Evolutionary conservation across 2,329 filamentous ascomycete genomes (phyloP).

Genomic region (Phaeomoniella chlamydospora): DNA sequence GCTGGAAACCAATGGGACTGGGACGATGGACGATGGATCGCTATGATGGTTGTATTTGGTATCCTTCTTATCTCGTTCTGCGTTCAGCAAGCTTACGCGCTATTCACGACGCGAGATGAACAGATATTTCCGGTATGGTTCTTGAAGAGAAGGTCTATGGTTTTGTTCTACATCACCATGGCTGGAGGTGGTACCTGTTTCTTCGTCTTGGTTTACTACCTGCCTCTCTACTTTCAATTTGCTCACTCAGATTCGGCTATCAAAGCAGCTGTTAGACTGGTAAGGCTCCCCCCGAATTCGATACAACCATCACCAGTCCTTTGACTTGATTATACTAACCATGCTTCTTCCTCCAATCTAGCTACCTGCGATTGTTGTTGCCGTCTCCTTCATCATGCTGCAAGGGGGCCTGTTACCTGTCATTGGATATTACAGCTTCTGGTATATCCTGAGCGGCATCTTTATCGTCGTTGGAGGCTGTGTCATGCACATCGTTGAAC

Average conservation of each 20-base stretch:
- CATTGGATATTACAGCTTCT: constrained; percentile 8
- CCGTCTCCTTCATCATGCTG: background rate
- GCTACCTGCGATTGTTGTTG: constrained; percentile 8
- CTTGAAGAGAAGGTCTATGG: constrained; percentile 19
- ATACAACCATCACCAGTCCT: background rate
- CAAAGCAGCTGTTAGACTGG: constrained; percentile 15
- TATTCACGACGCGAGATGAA: constrained; percentile 27
- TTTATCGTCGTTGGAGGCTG: constrained; percentile 11
- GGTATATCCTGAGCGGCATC: constrained; percentile 13
- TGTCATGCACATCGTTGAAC: constrained; percentile 8
- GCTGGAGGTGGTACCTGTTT: constrained; percentile 21
- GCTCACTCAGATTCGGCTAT: constrained; percentile 23
- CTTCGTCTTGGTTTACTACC: constrained; percentile 33
- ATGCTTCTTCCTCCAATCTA: no score
- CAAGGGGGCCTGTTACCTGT: background rate
- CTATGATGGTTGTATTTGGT: constrained; percentile 31
- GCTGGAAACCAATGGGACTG: constrained; percentile 36
- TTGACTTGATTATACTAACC: no score
- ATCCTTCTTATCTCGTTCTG: constrained; percentile 28
- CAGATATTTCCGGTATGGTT: constrained; percentile 37
- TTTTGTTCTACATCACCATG: constrained; percentile 29
- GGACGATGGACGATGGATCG: constrained; percentile 28
- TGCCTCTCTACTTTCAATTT: constrained; percentile 42
- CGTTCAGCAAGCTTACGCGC: constrained; percentile 27
- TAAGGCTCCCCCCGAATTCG: no score